These are phyloP conservation scores for Irpex sp. DNA, from an alignment of 1,284 basidiomycete species.

Conservation along the genomic window DNA sequence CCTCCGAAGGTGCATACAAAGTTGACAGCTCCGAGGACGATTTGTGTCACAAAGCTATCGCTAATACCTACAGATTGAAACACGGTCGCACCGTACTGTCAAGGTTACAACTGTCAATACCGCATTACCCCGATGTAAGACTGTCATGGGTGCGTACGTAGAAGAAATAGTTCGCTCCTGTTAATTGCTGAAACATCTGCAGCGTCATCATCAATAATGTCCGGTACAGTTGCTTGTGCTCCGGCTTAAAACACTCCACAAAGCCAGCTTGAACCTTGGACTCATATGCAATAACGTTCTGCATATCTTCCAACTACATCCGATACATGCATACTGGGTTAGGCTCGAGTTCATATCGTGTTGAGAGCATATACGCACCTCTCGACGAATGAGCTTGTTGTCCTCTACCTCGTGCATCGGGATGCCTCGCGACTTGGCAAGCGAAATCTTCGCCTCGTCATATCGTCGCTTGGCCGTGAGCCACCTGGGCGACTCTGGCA, in stretches of 20 bases:
- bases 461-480: conserved; percentile 45
- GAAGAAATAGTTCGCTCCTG: conserved; percentile 70
- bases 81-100: conserved; percentile 60
- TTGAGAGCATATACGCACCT: conserved; percentile 27
- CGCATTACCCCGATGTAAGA: background rate
- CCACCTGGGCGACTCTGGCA: conserved; percentile 80
- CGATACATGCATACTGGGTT: too few species aligned
- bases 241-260: conserved; percentile 56
- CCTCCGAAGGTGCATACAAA: conserved; percentile 69
- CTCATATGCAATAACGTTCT: conserved; percentile 44
- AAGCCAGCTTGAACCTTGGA: conserved; percentile 44
- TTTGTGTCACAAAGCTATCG: conserved; percentile 70
- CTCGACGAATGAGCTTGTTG: conserved; percentile 42
- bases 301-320: conserved; percentile 41
- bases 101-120: background rate
- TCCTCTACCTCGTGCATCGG: conserved; percentile 34
- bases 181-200: conserved; percentile 75
- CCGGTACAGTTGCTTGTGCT: conserved; percentile 55
- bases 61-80: conserved; percentile 66
- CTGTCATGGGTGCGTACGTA: conserved; percentile 32
- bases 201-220: conserved; percentile 65
- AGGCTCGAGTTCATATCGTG: too few species aligned
- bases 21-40: conserved; percentile 71
- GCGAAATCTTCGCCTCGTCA: conserved; percentile 49
- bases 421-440: conserved; percentile 58